phyloP scores from a whole-genome alignment of 2,329 filamentous ascomycete genomes.

The Graphium sp. region DNA sequence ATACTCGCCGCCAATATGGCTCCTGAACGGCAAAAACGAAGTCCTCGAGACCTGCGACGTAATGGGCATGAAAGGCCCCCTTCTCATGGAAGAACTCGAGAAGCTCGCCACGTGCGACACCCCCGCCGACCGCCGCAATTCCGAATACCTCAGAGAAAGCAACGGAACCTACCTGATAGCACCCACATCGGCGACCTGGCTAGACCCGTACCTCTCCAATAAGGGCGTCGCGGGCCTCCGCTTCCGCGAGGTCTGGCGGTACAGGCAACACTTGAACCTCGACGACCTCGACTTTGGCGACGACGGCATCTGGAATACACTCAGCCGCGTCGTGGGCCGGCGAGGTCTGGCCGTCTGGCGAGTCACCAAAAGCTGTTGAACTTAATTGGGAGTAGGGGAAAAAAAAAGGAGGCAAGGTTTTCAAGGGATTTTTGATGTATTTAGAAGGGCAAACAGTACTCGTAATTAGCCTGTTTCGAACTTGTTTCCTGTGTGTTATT shows the following conservation, averaged over 20 bases:
- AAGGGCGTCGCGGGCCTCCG: slow-evolving; percentile 41
- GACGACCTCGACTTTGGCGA: slow-evolving; percentile 69
- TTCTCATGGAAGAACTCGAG: slow-evolving; percentile 40
- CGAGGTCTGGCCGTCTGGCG: slow-evolving; percentile 46
- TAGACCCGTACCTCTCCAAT: slow-evolving; percentile 45
- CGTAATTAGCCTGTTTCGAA: slow-evolving; percentile 6
- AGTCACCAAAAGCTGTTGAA: slow-evolving; percentile 43
- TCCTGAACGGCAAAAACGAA: slow-evolving; percentile 60
- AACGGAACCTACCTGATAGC: slow-evolving; percentile 57
- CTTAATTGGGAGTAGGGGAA: no score
- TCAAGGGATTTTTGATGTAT: no score
- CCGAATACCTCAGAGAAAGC: slow-evolving; percentile 40
- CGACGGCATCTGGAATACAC: slow-evolving; percentile 57
- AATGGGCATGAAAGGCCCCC: slow-evolving; percentile 50
- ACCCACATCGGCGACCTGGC: slow-evolving; percentile 52
- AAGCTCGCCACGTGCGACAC: slow-evolving; percentile 46
- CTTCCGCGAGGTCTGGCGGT: slow-evolving; percentile 55
- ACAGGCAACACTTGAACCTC: slow-evolving; percentile 53
- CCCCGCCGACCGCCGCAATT: slow-evolving; percentile 34
- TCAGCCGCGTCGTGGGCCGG: slow-evolving; percentile 48
- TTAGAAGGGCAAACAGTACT: no score
- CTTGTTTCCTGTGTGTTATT: slow-evolving; percentile 3
- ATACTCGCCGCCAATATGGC: slow-evolving; percentile 67
- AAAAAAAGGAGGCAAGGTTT: no score
- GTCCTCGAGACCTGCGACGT: slow-evolving; percentile 55